Conservation (phyloP, 2,329 filamentous ascomycete species). For the Diplodia corticola region DNA sequence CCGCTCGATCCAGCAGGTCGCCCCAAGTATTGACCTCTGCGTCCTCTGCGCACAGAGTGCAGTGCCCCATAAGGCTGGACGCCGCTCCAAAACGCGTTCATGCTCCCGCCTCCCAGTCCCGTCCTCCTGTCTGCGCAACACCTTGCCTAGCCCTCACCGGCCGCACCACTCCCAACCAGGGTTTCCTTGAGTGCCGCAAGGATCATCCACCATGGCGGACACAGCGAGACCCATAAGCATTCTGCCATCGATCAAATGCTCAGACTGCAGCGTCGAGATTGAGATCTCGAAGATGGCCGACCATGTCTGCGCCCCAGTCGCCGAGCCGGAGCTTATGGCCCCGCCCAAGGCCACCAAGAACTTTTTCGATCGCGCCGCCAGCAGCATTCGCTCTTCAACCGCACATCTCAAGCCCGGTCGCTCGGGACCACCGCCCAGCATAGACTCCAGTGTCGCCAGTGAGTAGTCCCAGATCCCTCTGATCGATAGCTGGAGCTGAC, state of each 20-base stretch:
- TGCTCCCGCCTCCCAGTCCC: constrained; percentile 5
- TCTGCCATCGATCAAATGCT: constrained; percentile 43
- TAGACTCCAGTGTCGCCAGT: constrained; percentile 62
- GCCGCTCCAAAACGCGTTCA: constrained; percentile 4
- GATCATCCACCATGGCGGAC: constrained; percentile 22
- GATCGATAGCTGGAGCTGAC: not conserved
- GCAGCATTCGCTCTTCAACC: constrained; percentile 29
- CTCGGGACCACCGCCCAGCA: constrained; percentile 52
- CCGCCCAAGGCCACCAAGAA: constrained; percentile 26
- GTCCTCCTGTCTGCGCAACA: not conserved
- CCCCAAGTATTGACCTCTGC: not conserved
- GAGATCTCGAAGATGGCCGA: constrained; percentile 86
- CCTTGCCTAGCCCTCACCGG: not conserved
- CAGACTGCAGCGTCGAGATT: constrained; percentile 57
- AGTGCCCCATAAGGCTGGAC: constrained; percentile 16
- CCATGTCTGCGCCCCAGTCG: constrained; percentile 62
- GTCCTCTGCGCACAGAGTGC: not conserved
- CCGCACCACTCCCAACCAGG: not conserved
- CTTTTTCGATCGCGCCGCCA: constrained; percentile 37
- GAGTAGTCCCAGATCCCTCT: constrained; percentile 37
- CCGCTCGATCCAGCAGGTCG: constrained; percentile 19
- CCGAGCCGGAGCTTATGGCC: constrained; percentile 1
- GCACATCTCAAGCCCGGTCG: constrained; percentile 44
- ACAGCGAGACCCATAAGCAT: constrained; percentile 34
- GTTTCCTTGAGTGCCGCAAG: constrained; percentile 4